Conservation (phyloP, 768 basidiomycete species). For the Termitomyces sp. region DNA sequence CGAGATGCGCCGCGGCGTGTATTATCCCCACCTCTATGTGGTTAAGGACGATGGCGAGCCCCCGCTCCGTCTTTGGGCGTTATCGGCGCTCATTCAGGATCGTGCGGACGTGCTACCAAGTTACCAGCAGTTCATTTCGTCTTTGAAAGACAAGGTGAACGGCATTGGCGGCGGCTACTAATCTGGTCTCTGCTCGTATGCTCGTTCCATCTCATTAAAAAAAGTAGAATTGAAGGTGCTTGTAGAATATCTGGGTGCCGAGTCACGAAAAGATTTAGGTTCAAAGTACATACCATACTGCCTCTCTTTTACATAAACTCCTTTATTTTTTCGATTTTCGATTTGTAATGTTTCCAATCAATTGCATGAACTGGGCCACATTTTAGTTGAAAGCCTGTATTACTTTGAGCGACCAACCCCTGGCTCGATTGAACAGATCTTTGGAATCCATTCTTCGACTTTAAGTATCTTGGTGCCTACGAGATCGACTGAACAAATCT, state of each 20-base stretch:
- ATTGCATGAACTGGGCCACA: neutral
- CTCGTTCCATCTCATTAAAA: neutral
- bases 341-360: constrained; percentile 8
- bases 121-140: constrained; percentile 90
- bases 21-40: constrained; percentile 90
- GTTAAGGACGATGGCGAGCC: constrained; percentile 99
- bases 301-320: constrained; percentile 2
- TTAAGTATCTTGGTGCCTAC: too few relatives aligned
- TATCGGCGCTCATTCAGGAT: constrained; percentile 88
- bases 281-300: constrained; percentile 12
- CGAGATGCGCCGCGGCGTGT: constrained; percentile 88
- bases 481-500: too few relatives aligned
- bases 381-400: neutral
- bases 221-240: constrained; percentile 3
- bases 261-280: constrained; percentile 11
- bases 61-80: constrained; percentile 87
- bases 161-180: constrained; percentile 18
- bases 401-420: neutral
- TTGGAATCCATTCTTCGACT: neutral
- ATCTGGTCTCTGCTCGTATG: neutral
- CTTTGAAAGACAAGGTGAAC: constrained; percentile 69
- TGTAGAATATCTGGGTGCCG: constrained; percentile 8
- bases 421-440: neutral
- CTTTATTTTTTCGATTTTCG: constrained; percentile 1
- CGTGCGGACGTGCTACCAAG: constrained; percentile 92